Base-by-base conservation (phyloP, 306 rosid genomes). In the Canavalia gladiata region DNA sequence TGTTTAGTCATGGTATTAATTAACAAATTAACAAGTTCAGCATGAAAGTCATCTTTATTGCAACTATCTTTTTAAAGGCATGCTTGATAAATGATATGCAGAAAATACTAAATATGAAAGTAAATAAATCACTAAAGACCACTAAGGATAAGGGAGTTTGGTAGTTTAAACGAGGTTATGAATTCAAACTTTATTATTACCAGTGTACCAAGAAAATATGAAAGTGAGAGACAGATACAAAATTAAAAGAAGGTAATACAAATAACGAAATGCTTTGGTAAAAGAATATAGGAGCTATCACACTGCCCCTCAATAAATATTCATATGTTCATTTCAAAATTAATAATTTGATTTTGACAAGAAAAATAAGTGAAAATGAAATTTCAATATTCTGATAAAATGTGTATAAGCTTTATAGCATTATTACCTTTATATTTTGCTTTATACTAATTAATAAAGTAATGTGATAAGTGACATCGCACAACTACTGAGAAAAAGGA, bases 381-480 rank as follows among this genome's bases (percentile, higher is more conserved):
- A 72, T 13, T 64, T 55, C 29, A 65, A 63, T 41, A 52, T 63
- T 71, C 18, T 45, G 34, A 63, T 33, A 8, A 73, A 54, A 54
- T 18, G 69, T 31, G 39, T 72, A 35, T 30, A 58, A 41, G 56
- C 42, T 76, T 66, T 46, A 72, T 49, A 45, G 34, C 43, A 78
- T 41, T 66, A 78, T 41, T 66, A 39, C 29, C 42, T 81, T 74
- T 66, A 13, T 66, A 76, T 56, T 64, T 55, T 74, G 64, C 76
- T 74, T 75, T 75, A 45, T 75, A 62, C 43, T 54, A 73, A 41
- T 33, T 52, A 45, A 63, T 72, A 81, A 72, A 72, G 57, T 62
- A 34, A 35, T 28, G 33, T 74, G 74, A 81, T 81, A 66, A 81
- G 31, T 74, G 60, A 74, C 46, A 66, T 66, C 76, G 28, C 74